phyloP scores from a whole-genome alignment of 2,329 filamentous ascomycete species.

The Diaporthe vexans region DNA sequence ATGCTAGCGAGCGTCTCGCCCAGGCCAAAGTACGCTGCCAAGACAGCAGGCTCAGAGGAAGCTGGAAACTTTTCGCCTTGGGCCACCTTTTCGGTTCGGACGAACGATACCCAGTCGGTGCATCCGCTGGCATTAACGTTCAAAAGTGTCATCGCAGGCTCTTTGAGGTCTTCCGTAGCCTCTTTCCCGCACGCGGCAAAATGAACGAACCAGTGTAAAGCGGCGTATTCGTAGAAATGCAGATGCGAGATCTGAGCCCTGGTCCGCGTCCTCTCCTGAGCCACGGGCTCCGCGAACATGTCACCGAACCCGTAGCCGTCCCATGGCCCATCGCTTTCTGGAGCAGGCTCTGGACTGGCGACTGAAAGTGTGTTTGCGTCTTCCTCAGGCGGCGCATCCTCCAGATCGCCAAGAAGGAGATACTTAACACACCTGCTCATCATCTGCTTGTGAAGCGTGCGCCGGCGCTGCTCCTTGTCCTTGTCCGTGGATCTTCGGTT shows the following conservation, averaged over 20 bases:
- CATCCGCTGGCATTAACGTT: background rate
- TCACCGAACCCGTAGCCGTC: background rate
- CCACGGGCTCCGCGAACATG: background rate
- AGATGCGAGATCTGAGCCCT: constrained; percentile 19
- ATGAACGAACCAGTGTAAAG: background rate
- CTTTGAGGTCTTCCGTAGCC: background rate
- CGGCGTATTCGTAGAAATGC: constrained; percentile 16
- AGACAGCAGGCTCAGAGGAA: background rate
- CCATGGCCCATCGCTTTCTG: background rate
- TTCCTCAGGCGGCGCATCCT: background rate
- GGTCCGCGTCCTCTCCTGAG: background rate
- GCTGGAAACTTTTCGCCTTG: background rate
- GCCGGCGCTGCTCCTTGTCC: background rate
- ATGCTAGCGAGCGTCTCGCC: background rate
- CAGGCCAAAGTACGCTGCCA: background rate
- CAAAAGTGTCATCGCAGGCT: background rate
- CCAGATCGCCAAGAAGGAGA: background rate
- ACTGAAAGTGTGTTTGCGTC: background rate
- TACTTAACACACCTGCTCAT: background rate
- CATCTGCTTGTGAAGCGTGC: background rate
- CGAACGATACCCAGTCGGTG: constrained; percentile 13
- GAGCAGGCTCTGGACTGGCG: background rate
- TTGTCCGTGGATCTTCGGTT: background rate
- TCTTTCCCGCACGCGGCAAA: constrained; percentile 15
- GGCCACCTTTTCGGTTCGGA: constrained; percentile 9